Evolutionary conservation across 2,329 filamentous ascomycete genomes (phyloP), one percentile per base, ranked within the genome.

Genomic region (Talaromyces sp.): DNA sequence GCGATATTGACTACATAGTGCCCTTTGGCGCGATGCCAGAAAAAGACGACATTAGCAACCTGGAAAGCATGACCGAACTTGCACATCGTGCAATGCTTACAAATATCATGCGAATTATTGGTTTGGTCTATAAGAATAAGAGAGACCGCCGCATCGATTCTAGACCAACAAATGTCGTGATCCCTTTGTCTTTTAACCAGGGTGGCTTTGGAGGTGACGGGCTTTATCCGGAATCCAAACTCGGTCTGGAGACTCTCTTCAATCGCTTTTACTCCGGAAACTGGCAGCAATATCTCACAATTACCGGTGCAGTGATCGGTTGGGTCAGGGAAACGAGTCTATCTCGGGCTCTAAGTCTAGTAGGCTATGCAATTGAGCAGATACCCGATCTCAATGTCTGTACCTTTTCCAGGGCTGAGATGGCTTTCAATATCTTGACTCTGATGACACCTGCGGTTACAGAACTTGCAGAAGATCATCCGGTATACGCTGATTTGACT

Each of bases 61-160:
- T 99, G 69, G 95, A 98, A 79, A 97, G 93, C 69, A 96, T 94
- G 80, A 98, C 95, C 14, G 95, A 99, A 82, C 88, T 99, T 69
- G 95, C 95, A 70, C 95, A 98, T 79, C 92, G 95, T 69, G 97
- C 98, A 82, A 98, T 99, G 94, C 84, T 99, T 77, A 99, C 94
- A 74, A 99, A 99, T 80, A 85, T 98, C 8, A 84, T 98, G 69
- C 92, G 95, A 71, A 89, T 99, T 66, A 85, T 99, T 64, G 95
- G 95, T 71, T 87, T 84, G 69, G 89, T 99, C 80, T 99, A 98
- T 85, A 81, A 88, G 5, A 91, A 97, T 78, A 99, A 99, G 85
- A 85, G 89, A 31, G 86, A 90, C 69, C 89, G 91, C 70, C 92
- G 91, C 66, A 96, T 95, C 73, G 92, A 97, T 82, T 98, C 95